Evolutionary conservation across 495 filamentous ascomycete genomes (phyloP).

Genomic region (Podospora bellae-mahoneyi): DNA sequence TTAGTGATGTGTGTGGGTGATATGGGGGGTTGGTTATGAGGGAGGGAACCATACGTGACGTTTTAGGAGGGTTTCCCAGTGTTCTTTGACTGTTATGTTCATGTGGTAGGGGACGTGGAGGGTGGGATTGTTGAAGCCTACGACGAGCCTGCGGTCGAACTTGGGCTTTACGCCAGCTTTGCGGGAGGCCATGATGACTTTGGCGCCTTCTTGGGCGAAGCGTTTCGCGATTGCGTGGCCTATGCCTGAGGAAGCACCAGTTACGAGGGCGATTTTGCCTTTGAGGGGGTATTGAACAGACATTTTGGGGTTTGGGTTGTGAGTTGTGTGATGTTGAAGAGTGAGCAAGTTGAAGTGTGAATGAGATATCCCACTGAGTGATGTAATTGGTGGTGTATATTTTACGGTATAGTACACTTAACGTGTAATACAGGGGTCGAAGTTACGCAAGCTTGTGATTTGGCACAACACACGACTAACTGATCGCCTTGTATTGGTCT

Average conservation of each 20-base stretch:
- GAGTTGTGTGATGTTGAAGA: background rate
- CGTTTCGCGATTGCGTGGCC: constrained; percentile 57
- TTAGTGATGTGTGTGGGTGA: background rate
- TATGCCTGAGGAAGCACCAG: constrained; percentile 42
- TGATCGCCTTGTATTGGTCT: background rate
- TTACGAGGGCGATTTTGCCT: constrained; percentile 39
- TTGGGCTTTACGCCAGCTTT: constrained; percentile 24
- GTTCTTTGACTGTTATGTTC: constrained; percentile 17
- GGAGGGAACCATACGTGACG: constrained; percentile 9
- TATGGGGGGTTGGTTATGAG: constrained; percentile 2
- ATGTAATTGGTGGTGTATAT: background rate
- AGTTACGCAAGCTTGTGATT: background rate
- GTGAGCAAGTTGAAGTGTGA: background rate
- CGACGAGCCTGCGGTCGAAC: constrained; percentile 34
- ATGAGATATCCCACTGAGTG: background rate
- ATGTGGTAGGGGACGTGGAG: constrained; percentile 23
- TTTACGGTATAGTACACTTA: background rate
- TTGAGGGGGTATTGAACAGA: constrained; percentile 19
- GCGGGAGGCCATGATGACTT: constrained; percentile 55
- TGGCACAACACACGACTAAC: background rate
- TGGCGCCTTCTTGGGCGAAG: constrained; percentile 62
- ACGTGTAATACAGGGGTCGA: background rate
- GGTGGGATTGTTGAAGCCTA: constrained; percentile 9
- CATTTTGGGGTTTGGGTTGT: constrained; percentile 8
- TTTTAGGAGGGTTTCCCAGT: constrained; percentile 24